Base-by-base conservation (phyloP, 2,329 filamentous ascomycete species). In the Helotiales sp. region DNA sequence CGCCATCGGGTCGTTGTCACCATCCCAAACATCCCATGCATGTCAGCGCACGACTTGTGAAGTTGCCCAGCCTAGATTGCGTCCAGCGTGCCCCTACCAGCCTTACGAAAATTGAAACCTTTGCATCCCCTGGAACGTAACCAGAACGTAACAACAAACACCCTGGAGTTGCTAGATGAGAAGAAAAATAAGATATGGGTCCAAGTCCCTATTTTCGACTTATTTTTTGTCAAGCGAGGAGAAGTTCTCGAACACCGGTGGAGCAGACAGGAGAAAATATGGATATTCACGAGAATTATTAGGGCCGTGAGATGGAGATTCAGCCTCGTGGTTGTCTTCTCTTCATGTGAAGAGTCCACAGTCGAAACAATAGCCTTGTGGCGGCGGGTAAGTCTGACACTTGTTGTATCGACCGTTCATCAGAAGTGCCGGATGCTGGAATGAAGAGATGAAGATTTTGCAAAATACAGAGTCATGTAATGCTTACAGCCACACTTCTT, bases 301-400 rank as follows among this genome's bases (percentile, higher is more conserved):
- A 48, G 46, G 25, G 25, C 29, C 46, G 46, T 48, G 25, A 24
- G 13, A 46, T 33, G 22, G 27, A 19, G 22, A 24, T 25, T 44
- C 27, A 30, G 40, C 30, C 24, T 24, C 44, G 30, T 42, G n/a
- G n/a, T n/a, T n/a, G n/a, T n/a, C n/a, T 44, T 29, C 24, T 44
- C n/a, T 55, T 40, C 30, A 47, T 30, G 42, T 30, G 19, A 27
- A 27, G 33, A 24, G 30, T 17, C 31, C 30, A 31, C n/a, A n/a
- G n/a, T 33, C 54, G 47, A 52, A 46, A 51, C 49, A 49, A 46
- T 57, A 58, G 51, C 51, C 46, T 54, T 25, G 55, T 58, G 55
- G 50, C 46, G 34, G 50, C 51, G 55, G 55, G 19, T 3, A 27
- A 52, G 12, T 54, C 44, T 48, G 40, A 47, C 34, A 3, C 15